These are phyloP conservation scores for Ascochyta koolunga DNA, from an alignment of 2,329 filamentous ascomycete species.

Conservation along the genomic window DNA sequence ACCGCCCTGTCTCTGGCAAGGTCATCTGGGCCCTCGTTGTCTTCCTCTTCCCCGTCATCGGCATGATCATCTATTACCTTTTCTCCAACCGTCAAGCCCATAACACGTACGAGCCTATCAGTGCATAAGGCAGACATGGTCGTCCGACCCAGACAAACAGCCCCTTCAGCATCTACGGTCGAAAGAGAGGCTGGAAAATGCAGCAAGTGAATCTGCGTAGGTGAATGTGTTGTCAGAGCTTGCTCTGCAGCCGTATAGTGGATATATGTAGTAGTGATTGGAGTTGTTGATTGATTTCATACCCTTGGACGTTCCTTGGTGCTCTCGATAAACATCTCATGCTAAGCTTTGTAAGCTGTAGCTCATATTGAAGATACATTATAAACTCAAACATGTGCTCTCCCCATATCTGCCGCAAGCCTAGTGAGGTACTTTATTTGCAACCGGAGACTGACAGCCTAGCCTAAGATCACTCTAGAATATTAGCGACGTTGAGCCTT, in stretches of 20 bases:
- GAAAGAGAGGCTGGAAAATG: neutral
- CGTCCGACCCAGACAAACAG: neutral
- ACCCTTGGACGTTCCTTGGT: neutral
- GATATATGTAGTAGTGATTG: neutral
- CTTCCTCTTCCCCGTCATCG: slow-evolving; percentile 68
- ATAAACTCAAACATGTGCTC: neutral
- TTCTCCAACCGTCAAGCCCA: slow-evolving; percentile 67
- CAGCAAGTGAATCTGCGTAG: neutral
- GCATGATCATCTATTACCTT: slow-evolving; percentile 67
- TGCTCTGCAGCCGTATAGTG: neutral
- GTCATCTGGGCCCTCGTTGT: slow-evolving; percentile 67
- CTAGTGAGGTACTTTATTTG: neutral
- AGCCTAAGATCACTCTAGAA: neutral
- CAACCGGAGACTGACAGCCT: neutral
- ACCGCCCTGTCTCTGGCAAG: slow-evolving; percentile 63
- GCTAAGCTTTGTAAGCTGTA: neutral
- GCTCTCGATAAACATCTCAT: neutral
- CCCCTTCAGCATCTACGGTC: neutral
- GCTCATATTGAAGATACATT: neutral
- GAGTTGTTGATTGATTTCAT: slow-evolving; percentile 1
- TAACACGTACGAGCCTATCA: slow-evolving; percentile 62
- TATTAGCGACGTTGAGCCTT: too few relatives aligned
- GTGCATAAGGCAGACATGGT: slow-evolving; percentile 20
- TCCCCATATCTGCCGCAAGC: neutral
- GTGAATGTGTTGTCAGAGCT: neutral